Conservation (phyloP, 2,329 filamentous ascomycete genomes). For the Pseudomassariella vexata region DNA sequence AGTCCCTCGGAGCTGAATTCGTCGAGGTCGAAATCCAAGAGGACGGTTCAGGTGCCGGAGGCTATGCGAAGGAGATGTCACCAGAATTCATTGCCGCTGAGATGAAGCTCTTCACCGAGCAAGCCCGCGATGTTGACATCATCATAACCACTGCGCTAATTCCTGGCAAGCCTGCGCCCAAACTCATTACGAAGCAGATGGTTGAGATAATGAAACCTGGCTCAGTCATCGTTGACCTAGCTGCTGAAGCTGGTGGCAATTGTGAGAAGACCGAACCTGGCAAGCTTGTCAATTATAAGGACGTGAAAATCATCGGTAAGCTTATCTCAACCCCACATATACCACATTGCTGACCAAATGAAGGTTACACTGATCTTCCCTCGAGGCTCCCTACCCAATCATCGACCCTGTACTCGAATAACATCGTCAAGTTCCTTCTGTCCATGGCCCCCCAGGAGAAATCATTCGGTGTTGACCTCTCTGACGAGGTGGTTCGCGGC, state of each 20-base stretch:
- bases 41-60: constrained; percentile 76
- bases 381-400: constrained; percentile 84
- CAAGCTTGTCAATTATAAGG: constrained; percentile 64
- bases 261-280: constrained; percentile 76
- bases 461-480: constrained; percentile 72
- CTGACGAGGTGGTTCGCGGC: constrained; percentile 80
- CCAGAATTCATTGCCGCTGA: constrained; percentile 90
- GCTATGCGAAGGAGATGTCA: constrained; percentile 91
- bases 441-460: constrained; percentile 76
- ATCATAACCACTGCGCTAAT: constrained; percentile 92
- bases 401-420: constrained; percentile 88
- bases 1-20: constrained; percentile 85
- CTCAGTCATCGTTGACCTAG: constrained; percentile 81
- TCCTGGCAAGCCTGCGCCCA: constrained; percentile 76
- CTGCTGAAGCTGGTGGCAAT: constrained; percentile 82
- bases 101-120: constrained; percentile 87
- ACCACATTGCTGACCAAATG: constrained; percentile 15
- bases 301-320: constrained; percentile 77
- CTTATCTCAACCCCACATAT: too few relatives aligned
- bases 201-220: constrained; percentile 83
- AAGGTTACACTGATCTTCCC: constrained; percentile 79
- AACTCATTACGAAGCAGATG: constrained; percentile 75
- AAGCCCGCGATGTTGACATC: constrained; percentile 83
- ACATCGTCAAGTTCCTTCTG: constrained; percentile 82
- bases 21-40: constrained; percentile 81